Evolutionary conservation across 306 rosid genomes (phyloP), one percentile per base, ranked within the genome.

Genomic region (Dalbergia cochinchinensis): DNA sequence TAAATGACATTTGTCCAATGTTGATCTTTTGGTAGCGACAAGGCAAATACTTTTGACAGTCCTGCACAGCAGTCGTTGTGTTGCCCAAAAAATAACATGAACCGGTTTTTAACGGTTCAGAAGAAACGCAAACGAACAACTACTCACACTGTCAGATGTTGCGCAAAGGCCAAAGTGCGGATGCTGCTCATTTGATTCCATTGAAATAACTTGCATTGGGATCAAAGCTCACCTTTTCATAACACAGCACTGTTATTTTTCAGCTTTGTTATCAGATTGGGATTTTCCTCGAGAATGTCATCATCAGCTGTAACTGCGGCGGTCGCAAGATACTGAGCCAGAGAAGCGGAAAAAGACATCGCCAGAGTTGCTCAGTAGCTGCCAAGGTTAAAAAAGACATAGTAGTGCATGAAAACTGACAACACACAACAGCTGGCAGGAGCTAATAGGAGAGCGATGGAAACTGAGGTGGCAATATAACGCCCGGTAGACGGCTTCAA

Each of bases 311-410:
- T 83, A 68, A 96, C 87, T 74, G 99, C 98, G 61, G 98, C 98
- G 50, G 89, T 90, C 10, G 98, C 97, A 74, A 96, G 96, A 88
- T 91, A 93, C n/a, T 98, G 99, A 31, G 99, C 98, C 86, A 96
- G 80, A 57, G 98, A 93, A 60, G 99, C 99, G 87, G 98, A 96
- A 84, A 84, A 96, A 96, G 80, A 93, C 97, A 4, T 96, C 93
- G 37, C 97, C 98, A 54, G 98, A 93, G 81, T 98, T 93, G 84
- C 99, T 96, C 88, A 96, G 73, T 55, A 98, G 91, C 99, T 96
- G 94, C 76, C 73, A 83, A 73, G 80, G 70, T 70, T 83, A 31
- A 79, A 76, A 69, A 79, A 73, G 7, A 71, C 19, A 82, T 55
- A 54, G 83, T 79, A 92, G 84, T 35, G 55, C 60, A 57, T 62